These are phyloP conservation scores for Iris macrosiphon DNA, from an alignment of 106 monocot genomes.

Conservation along the genomic window DNA sequence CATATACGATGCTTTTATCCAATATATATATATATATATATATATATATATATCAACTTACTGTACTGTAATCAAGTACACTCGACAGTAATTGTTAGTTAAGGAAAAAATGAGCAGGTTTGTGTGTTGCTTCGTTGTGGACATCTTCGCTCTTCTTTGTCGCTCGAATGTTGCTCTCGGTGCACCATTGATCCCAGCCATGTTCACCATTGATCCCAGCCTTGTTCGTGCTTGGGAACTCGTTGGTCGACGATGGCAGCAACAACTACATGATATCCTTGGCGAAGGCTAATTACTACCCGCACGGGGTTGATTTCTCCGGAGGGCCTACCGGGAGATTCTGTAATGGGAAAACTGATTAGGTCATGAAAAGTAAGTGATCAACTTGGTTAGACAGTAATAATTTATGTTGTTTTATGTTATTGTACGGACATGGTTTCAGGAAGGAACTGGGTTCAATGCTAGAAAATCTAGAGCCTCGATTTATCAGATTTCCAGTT, in stretches of 20 bases:
- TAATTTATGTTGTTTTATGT: too few relatives aligned
- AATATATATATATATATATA: too few relatives aligned
- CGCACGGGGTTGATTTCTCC: constrained; percentile 76
- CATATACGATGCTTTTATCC: not conserved
- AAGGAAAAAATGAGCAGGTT: constrained; percentile 1
- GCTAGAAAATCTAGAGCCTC: constrained; percentile 34
- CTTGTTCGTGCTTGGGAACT: constrained; percentile 82
- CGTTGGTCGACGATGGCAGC: constrained; percentile 75
- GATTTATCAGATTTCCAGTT: constrained; percentile 51
- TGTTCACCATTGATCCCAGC: constrained; percentile 31
- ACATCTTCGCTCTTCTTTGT: not conserved
- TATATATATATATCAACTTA: not conserved
- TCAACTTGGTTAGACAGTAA: too few relatives aligned
- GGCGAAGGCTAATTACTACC: constrained; percentile 74
- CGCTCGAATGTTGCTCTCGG: not conserved
- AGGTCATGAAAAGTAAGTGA: too few relatives aligned
- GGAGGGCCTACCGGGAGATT: constrained; percentile 76
- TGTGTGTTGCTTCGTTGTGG: not conserved
- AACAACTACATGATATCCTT: constrained; percentile 51
- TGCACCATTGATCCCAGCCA: constrained; percentile 31
- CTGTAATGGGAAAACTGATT: constrained; percentile 63
- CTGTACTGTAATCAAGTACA: not conserved
- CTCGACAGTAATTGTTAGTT: not conserved
- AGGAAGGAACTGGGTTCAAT: constrained; percentile 30
- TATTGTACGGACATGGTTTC: constrained; percentile 39